Base-by-base conservation (phyloP, 306 rosid genomes). In the Castanea sativa region DNA sequence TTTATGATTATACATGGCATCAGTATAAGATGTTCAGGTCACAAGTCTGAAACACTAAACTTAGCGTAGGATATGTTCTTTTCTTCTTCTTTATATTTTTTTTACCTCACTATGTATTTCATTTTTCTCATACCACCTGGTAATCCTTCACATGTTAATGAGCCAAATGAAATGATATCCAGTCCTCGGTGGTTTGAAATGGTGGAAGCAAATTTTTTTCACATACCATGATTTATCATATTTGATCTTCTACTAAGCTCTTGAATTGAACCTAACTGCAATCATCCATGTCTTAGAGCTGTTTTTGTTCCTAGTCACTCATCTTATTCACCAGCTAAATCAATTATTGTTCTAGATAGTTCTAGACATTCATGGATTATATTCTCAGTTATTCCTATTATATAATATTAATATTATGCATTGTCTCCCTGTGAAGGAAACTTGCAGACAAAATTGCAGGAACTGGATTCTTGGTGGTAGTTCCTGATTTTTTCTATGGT, bases 401-500 rank as follows among this genome's bases (percentile, higher is more conserved):
- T 49, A 12, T 49, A 13, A 49, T 12, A 49, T 49, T 49, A 49
- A 49, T 49, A 49, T 49, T 12, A 12, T 49, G 53, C 16, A 49
- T 10, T 49, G 16, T 49, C 53, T 49, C 15, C 4, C 16, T 49
- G 16, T 49, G 53, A 49, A 49, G 53, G 53, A 49, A 49, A 49
- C 53, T 49, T 3, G 93, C 90, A 1, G 91, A 89, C 83, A 89
- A 89, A 84, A 59, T 79, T 53, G 91, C 90, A 75, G 79, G 80
- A 3, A 52, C 88, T 57, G 90, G 90, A 68, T 87, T 84, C 83
- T 84, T 85, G 41, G 96, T 86, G 76, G 86, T 86, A 55, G 88
- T 89, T 82, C 96, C 96, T 45, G 93, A 87, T 85, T 87, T 85
- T 72, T 80, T 89, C 2, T 70, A 78, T 49, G 89, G 86, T 67